These are phyloP conservation scores for Trichoderma sp. DNA, from an alignment of 2,329 filamentous ascomycete species.

Conservation along the genomic window DNA sequence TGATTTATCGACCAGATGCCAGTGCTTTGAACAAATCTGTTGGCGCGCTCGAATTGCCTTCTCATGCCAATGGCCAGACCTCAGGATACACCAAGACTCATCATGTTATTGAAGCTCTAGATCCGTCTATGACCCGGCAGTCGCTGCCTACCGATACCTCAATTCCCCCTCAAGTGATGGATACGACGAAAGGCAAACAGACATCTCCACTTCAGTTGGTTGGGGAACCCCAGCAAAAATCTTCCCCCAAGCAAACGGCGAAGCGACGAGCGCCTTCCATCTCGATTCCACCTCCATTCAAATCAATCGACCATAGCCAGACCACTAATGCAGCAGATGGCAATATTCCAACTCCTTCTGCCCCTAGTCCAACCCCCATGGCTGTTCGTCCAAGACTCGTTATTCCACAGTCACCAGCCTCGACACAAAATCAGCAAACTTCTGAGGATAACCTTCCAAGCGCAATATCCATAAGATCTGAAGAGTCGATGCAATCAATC, in stretches of 20 bases:
- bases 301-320: neutral
- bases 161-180: neutral
- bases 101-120: neutral
- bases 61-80: neutral
- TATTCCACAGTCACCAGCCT: constrained; percentile 30
- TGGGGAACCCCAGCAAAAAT: neutral
- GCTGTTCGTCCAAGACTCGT: constrained; percentile 34
- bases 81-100: neutral
- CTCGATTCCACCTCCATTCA: neutral
- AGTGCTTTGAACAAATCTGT: neutral
- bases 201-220: neutral
- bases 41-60: neutral
- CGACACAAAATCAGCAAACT: constrained; percentile 6
- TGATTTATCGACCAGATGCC: constrained; percentile 36
- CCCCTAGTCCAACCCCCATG: constrained; percentile 37
- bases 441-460: constrained; percentile 22
- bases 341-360: constrained; percentile 36
- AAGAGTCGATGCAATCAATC: constrained; percentile 27
- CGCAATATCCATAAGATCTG: constrained; percentile 28
- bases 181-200: neutral
- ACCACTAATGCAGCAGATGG: neutral
- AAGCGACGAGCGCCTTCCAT: neutral
- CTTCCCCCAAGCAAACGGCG: neutral
- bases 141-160: neutral
- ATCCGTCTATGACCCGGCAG: neutral